Conservation (phyloP, 768 basidiomycete species). For the Tephrocybe sp. region DNA sequence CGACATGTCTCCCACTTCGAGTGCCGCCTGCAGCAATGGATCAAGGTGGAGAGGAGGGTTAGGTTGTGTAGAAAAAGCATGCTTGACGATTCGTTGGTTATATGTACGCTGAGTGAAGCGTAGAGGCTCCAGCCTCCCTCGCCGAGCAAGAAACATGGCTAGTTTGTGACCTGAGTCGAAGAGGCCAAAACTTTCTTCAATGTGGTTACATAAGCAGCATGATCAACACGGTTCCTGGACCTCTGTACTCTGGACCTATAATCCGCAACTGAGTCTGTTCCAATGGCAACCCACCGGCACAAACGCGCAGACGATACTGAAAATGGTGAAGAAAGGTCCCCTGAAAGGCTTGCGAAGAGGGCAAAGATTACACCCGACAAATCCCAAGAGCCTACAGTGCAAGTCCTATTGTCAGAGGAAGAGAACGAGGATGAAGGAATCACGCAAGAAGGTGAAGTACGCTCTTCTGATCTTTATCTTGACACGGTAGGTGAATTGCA, state of each 20-base stretch:
- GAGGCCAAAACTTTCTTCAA: too few species aligned
- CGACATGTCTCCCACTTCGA: conserved; percentile 69
- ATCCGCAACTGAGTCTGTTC: neutral
- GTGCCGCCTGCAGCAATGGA: conserved; percentile 56
- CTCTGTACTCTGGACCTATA: too few species aligned
- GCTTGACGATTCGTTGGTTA: neutral
- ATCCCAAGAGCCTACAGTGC: neutral
- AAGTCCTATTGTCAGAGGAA: conserved; percentile 9
- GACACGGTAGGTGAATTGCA: conserved; percentile 68
- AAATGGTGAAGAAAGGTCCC: conserved; percentile 5
- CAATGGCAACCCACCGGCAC: conserved; percentile 6
- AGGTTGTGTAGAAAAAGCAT: conserved; percentile 33
- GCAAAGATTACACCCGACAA: conserved; percentile 19
- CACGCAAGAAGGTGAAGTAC: conserved; percentile 30
- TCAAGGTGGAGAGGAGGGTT: conserved; percentile 65
- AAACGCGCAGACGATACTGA: conserved; percentile 13
- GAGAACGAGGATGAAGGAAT: conserved; percentile 31
- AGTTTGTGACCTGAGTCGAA: neutral
- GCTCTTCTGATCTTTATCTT: conserved; percentile 85
- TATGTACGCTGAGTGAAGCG: neutral
- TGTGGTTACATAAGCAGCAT: conserved; percentile 8
- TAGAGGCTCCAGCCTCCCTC: conserved; percentile 1
- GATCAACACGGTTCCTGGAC: neutral
- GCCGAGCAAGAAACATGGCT: conserved; percentile 18
- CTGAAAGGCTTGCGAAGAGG: conserved; percentile 35